phyloP scores from a whole-genome alignment of 208 protist genomes.

The Leishmania gerbilli region DNA sequence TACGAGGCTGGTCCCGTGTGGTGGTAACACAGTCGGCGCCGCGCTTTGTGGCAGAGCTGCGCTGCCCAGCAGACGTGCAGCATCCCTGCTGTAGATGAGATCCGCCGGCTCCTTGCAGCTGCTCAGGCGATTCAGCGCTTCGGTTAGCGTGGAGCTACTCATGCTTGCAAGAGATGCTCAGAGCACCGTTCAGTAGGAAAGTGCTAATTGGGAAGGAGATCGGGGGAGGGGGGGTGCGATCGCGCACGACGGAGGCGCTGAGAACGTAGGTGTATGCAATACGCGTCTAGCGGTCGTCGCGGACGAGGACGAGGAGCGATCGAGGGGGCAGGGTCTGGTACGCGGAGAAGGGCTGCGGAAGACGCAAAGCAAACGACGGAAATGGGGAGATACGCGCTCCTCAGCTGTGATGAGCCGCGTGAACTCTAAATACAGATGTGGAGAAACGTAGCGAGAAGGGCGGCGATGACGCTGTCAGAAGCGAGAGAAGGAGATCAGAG shows the following conservation, averaged over 20 bases:
- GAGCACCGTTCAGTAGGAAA: background rate
- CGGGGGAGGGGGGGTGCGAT: background rate
- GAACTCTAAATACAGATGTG: background rate
- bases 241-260: background rate
- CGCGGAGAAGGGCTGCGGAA: background rate
- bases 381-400: background rate
- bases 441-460: background rate
- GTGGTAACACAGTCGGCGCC: background rate
- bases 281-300: background rate
- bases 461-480: background rate
- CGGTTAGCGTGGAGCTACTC: slow-evolving; percentile 2
- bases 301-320: background rate
- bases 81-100: slow-evolving; percentile 25
- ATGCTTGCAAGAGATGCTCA: background rate
- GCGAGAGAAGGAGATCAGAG: background rate
- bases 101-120: slow-evolving; percentile 25
- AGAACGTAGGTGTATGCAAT: background rate
- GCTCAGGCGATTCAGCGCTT: slow-evolving; percentile 11
- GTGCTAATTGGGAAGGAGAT: background rate
- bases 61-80: background rate
- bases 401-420: background rate
- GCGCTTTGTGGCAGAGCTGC: background rate
- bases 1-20: background rate
- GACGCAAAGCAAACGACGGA: background rate
- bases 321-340: background rate